A percentile compares a stretch with the other conserved stretches of the same genome.
Evolutionary conservation across 345 rosid species (phyloP).

Genomic region (Gossypium ekmanianum): DNA sequence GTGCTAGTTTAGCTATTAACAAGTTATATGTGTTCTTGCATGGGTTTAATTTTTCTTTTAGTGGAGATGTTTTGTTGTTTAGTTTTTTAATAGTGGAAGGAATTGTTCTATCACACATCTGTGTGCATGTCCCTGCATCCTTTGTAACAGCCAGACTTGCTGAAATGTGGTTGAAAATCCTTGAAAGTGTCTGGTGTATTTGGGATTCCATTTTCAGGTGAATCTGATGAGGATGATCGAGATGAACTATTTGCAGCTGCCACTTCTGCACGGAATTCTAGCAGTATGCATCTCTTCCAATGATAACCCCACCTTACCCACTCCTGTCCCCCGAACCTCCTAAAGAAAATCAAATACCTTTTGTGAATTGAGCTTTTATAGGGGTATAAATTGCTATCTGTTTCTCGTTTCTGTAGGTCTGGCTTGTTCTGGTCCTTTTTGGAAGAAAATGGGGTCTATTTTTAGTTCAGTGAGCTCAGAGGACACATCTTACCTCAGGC

Average conservation of each 20-base stretch:
- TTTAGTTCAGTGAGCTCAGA: conserved; percentile 62
- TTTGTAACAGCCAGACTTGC: background rate
- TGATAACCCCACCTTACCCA: background rate
- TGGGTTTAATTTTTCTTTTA: background rate
- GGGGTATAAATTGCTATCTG: background rate
- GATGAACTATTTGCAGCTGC: conserved; percentile 88
- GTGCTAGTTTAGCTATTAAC: conserved; percentile 2
- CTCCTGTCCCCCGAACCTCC: background rate
- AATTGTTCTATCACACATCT: background rate
- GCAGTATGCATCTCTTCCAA: conserved; percentile 42
- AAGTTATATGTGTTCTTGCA: background rate
- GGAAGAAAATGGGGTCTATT: conserved; percentile 82
- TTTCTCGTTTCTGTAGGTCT: conserved; percentile 43
- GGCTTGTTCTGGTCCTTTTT: conserved; percentile 68
- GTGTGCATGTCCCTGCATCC: no score
- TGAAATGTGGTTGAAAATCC: background rate
- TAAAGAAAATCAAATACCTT: background rate
- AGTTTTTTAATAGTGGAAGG: background rate
- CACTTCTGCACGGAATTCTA: conserved; percentile 62
- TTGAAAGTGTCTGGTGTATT: background rate
- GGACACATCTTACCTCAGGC: conserved; percentile 62
- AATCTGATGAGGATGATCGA: conserved; percentile 80
- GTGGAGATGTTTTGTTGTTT: background rate
- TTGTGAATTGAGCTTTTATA: background rate
- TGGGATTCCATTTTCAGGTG: conserved; percentile 51